These are phyloP conservation scores for Trametopsis cervina DNA, from an alignment of 768 basidiomycete species.

Conservation along the genomic window DNA sequence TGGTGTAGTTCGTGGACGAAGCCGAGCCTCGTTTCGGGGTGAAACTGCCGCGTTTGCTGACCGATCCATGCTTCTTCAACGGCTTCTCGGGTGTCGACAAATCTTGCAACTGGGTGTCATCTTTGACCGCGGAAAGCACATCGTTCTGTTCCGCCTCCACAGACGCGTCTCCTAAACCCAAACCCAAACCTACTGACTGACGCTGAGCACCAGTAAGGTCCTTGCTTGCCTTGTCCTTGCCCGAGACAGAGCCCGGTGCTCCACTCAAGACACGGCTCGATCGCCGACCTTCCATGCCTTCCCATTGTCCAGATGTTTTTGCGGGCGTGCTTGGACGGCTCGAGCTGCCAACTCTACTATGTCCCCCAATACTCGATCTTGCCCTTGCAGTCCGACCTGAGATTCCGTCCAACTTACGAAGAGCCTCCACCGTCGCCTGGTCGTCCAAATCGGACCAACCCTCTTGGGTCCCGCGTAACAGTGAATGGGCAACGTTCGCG, in stretches of 20 bases:
- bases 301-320: constrained; percentile 64
- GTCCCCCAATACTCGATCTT: constrained; percentile 57
- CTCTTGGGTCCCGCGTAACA: constrained; percentile 82
- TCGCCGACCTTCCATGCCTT: constrained; percentile 46
- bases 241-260: constrained; percentile 32
- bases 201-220: constrained; percentile 25
- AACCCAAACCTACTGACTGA: constrained; percentile 29
- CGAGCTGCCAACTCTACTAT: constrained; percentile 41
- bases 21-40: constrained; percentile 85
- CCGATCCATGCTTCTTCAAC: constrained; percentile 53
- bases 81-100: constrained; percentile 52
- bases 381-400: constrained; percentile 69
- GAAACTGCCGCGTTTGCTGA: constrained; percentile 61
- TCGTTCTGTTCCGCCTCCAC: constrained; percentile 37
- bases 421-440: constrained; percentile 81
- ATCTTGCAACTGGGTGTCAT: constrained; percentile 40
- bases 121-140: constrained; percentile 30
- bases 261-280: constrained; percentile 25
- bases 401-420: constrained; percentile 89
- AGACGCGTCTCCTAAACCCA: constrained; percentile 26
- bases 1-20: constrained; percentile 81
- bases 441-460: constrained; percentile 88
- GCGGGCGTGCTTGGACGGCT: constrained; percentile 67
- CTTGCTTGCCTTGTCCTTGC: constrained; percentile 39
- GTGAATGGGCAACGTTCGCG: constrained; percentile 74